phyloP scores from a whole-genome alignment of 2,329 filamentous ascomycete genomes.

The Cercospora sesami region DNA sequence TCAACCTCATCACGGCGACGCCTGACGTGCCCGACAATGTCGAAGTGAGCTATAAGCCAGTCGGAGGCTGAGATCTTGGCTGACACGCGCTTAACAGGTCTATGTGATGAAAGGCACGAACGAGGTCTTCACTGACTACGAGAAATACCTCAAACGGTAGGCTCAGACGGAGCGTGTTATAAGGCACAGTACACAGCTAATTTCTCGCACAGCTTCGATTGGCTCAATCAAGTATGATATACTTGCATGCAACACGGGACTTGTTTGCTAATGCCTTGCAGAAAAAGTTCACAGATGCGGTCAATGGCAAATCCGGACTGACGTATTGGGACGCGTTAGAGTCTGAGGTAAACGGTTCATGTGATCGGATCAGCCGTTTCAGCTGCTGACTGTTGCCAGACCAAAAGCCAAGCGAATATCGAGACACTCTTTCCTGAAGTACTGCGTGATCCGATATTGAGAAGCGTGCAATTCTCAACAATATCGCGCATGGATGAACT shows the following conservation, averaged over 20 bases:
- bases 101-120: constrained; percentile 90
- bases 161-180: constrained; percentile 36
- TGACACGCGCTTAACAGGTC: constrained; percentile 59
- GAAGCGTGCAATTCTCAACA: constrained; percentile 87
- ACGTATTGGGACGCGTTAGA: constrained; percentile 85
- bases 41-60: constrained; percentile 64
- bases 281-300: constrained; percentile 91
- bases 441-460: constrained; percentile 84
- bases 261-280: constrained; percentile 42
- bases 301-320: constrained; percentile 87
- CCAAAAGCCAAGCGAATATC: constrained; percentile 75
- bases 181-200: constrained; percentile 16
- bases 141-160: constrained; percentile 81
- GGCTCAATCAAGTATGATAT: constrained; percentile 76
- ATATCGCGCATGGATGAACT: constrained; percentile 84
- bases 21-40: constrained; percentile 75
- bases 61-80: constrained; percentile 20
- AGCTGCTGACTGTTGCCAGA: constrained; percentile 39
- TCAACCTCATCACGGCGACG: constrained; percentile 73
- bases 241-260: background rate
- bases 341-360: constrained; percentile 38
- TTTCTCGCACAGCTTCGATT: constrained; percentile 68
- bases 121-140: constrained; percentile 86
- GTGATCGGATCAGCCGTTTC: constrained; percentile 12
- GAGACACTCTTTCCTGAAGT: constrained; percentile 89